A percentile compares a stretch with the other conserved stretches of the same genome.
Conservation (phyloP, 192 early-diverging fungal genomes). For the Coemansia sp. region DNA sequence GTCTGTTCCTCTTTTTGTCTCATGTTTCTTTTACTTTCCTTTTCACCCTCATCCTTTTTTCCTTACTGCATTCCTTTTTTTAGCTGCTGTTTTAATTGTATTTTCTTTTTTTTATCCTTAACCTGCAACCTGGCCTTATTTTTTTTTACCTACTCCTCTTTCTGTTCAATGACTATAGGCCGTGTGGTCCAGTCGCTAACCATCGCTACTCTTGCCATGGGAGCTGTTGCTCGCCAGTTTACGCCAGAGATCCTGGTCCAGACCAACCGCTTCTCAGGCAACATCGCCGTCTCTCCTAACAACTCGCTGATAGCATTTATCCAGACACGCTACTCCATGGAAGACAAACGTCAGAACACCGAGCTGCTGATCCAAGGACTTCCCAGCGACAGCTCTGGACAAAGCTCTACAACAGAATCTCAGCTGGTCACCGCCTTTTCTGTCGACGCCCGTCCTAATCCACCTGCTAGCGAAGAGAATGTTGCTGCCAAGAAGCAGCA, state of each 20-base stretch:
- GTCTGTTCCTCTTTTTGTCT: too few species aligned
- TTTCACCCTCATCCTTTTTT: too few species aligned
- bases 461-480: conserved; percentile 11
- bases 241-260: conserved; percentile 65
- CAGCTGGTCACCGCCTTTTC: conserved; percentile 13
- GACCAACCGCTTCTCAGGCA: conserved; percentile 59
- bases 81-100: conserved; percentile 2
- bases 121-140: neutral
- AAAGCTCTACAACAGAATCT: neutral
- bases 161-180: conserved; percentile 7
- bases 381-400: neutral
- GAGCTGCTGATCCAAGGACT: conserved; percentile 45
- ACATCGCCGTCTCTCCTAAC: conserved; percentile 56
- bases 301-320: conserved; percentile 59
- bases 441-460: conserved; percentile 33
- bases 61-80: too few species aligned
- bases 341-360: conserved; percentile 57
- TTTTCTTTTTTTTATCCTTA: neutral
- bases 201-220: conserved; percentile 19
- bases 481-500: neutral
- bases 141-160: neutral
- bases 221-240: conserved; percentile 44
- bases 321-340: conserved; percentile 62
- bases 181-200: conserved; percentile 22
- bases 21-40: too few species aligned